Base-by-base conservation (phyloP, 352 stramenopile species). In the Globisporangium paddicum region DNA sequence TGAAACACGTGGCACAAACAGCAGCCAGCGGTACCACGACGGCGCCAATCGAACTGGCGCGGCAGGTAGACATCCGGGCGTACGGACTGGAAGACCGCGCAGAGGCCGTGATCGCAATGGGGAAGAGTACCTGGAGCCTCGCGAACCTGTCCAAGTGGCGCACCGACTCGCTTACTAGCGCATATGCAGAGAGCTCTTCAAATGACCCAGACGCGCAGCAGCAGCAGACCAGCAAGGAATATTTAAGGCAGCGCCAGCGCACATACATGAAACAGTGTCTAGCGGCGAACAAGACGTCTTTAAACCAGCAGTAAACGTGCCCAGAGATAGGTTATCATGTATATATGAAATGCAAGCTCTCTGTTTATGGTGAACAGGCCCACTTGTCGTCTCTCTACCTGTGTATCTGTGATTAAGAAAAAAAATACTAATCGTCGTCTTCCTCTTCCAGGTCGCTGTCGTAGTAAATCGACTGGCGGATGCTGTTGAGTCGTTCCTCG, bases 391-490 rank as follows among this genome's bases (percentile, higher is more conserved):
- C 16, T 53, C 8, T 53, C 47, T 38, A 48, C 41, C 25, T 41
- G 35, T 26, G 6, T 37, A 30, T 30, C 25, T 56, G 2, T 41
- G 47, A 18, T 54, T 32, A 2, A 19, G 21, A 10, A 44, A 44
- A 44, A 44, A 45, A 44, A 44, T 21, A 45, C 63, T 65, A 72
- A 57, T 81, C 82, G 48, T 77, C 67, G 55, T 90, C 81, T 38
- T 93, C 84, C 46, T 91, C 79, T 46, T 86, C 79, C 57, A 93
- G 60, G 63, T 91, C 84, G 65, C 84, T 93, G 62, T 91, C 84
- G 66, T 93, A 93, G 66, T 81, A 93, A 50, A 91, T 87, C 54
- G 76, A 89, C 71, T 93, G 84, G 2, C 82, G 81, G 58, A 93
- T 93, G 61, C 72, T 87, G 60, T 79, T 90, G 45, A 82, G 45